Evolutionary conservation across 768 basidiomycete genomes (phyloP).

Genomic region (Plicaturopsis crispa): DNA sequence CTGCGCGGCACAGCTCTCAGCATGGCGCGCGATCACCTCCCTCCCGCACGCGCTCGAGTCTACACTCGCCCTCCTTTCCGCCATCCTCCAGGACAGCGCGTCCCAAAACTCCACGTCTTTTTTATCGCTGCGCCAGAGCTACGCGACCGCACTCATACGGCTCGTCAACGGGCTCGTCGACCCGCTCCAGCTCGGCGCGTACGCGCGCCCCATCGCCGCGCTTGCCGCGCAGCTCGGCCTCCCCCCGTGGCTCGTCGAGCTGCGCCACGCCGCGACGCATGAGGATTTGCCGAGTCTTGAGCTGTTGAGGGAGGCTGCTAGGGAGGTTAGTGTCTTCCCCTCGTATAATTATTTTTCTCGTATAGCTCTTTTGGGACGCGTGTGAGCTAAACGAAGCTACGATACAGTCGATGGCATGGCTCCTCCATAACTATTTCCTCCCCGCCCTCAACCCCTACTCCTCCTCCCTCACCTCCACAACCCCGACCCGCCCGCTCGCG

Average conservation of each 20-base stretch:
- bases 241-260: constrained; percentile 84
- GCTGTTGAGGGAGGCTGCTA: constrained; percentile 67
- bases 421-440: constrained; percentile 78
- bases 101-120: constrained; percentile 19
- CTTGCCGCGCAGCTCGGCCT: constrained; percentile 84
- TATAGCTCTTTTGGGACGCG: no score
- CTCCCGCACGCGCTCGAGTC: constrained; percentile 83
- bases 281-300: constrained; percentile 87
- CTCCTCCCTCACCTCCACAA: constrained; percentile 19
- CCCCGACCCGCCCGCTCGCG: constrained; percentile 44
- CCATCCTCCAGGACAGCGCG: constrained; percentile 46
- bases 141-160: constrained; percentile 75
- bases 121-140: constrained; percentile 64
- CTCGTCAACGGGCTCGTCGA: constrained; percentile 96
- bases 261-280: constrained; percentile 93
- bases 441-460: constrained; percentile 59
- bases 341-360: constrained; percentile 2
- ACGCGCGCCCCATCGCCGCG: constrained; percentile 84
- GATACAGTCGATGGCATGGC: constrained; percentile 71
- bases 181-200: constrained; percentile 82
- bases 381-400: constrained; percentile 2
- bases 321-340: constrained; percentile 42
- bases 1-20: constrained; percentile 52
- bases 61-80: constrained; percentile 52
- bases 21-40: constrained; percentile 67